phyloP scores from a whole-genome alignment of 495 filamentous ascomycete species.

The Hypoxylon fuscum region DNA sequence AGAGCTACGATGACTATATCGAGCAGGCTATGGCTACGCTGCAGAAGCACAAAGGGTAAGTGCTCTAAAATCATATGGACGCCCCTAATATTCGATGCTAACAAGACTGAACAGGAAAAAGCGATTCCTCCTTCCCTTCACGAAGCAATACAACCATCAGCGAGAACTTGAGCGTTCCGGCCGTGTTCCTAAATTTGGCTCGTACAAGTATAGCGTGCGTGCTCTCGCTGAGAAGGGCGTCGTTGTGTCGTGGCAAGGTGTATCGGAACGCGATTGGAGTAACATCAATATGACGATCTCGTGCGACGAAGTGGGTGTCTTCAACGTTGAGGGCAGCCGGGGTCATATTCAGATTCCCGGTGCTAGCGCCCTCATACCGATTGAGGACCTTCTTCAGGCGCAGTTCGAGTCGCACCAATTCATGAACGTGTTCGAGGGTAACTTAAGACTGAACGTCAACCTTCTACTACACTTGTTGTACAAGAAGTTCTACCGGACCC shows the following conservation, averaged over 20 bases:
- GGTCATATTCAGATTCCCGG: slow-evolving; percentile 97
- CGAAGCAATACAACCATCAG: slow-evolving; percentile 98
- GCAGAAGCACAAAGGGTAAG: slow-evolving; percentile 90
- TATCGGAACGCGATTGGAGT: slow-evolving; percentile 85
- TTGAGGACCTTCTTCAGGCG: slow-evolving; percentile 94
- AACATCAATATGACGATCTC: slow-evolving; percentile 93
- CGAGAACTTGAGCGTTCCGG: slow-evolving; percentile 90
- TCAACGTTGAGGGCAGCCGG: slow-evolving; percentile 88
- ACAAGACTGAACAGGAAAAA: slow-evolving; percentile 68
- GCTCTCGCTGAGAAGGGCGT: slow-evolving; percentile 93
- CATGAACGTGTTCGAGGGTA: slow-evolving; percentile 91
- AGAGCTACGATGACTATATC: slow-evolving; percentile 98
- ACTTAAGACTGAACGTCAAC: slow-evolving; percentile 91
- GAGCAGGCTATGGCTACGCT: slow-evolving; percentile 99
- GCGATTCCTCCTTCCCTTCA: slow-evolving; percentile 94
- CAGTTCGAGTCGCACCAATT: slow-evolving; percentile 97
- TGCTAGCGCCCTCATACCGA: slow-evolving; percentile 85
- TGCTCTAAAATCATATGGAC: slow-evolving; percentile 1
- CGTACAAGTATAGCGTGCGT: slow-evolving; percentile 93
- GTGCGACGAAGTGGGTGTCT: slow-evolving; percentile 93
- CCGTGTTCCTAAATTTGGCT: slow-evolving; percentile 94
- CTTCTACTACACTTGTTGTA: slow-evolving; percentile 93
- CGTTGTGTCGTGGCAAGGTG: slow-evolving; percentile 86
- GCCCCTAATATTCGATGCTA: slow-evolving; percentile 4
- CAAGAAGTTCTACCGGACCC: slow-evolving; percentile 94